These are phyloP conservation scores for Alternaria sp. DNA, from an alignment of 2,329 filamentous ascomycete genomes.

Conservation along the genomic window DNA sequence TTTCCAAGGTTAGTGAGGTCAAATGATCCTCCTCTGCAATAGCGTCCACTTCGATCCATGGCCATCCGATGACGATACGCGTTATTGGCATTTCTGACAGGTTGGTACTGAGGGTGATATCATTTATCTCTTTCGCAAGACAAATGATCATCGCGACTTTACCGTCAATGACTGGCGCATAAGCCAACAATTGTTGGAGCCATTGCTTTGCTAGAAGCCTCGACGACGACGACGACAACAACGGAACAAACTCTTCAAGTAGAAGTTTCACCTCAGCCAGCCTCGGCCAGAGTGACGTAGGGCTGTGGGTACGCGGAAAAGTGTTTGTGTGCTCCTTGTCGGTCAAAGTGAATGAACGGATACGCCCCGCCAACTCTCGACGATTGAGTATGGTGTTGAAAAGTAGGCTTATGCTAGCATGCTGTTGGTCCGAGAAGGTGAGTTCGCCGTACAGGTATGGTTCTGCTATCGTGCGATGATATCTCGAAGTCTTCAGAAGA, in stretches of 20 bases:
- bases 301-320: neutral
- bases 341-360: neutral
- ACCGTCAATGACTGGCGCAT: neutral
- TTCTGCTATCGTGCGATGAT: neutral
- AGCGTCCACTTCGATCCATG: neutral
- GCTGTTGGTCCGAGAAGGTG: neutral
- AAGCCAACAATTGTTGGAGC: neutral
- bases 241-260: neutral
- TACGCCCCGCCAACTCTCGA: neutral
- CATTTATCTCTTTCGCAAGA: neutral
- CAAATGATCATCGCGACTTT: neutral
- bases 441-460: neutral
- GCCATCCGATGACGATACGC: neutral
- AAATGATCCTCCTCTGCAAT: too few relatives aligned
- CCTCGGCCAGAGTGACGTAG: neutral
- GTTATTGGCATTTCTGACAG: fast-evolving
- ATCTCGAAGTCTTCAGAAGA: neutral
- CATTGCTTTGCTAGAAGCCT: neutral
- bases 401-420: neutral
- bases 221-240: neutral
- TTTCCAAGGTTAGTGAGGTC: too few relatives aligned
- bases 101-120: neutral
- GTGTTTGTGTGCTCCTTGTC: neutral
- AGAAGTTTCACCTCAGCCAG: neutral
- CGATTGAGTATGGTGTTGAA: neutral